Evolutionary conservation across 1,139 yeast species (phyloP).

Genomic region (Diutina scorzettiae): DNA sequence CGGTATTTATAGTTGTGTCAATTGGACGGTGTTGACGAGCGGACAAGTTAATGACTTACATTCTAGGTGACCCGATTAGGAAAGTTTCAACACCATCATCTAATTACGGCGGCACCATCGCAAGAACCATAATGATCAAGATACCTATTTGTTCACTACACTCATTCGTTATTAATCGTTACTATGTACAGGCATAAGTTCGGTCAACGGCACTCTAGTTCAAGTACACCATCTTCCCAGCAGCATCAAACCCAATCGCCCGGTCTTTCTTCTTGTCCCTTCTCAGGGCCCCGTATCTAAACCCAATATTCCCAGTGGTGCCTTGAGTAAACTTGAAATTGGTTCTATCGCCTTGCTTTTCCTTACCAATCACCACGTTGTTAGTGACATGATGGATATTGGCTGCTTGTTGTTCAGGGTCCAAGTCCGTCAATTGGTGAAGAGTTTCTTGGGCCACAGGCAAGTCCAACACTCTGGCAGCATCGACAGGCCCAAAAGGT

Average conservation of each 20-base stretch:
- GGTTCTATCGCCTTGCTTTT: conserved; percentile 45
- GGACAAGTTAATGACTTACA: too few species aligned
- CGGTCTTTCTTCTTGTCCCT: conserved; percentile 86
- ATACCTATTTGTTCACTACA: neutral
- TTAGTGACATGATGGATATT: conserved; percentile 12
- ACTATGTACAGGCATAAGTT: conserved; percentile 1
- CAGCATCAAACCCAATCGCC: conserved; percentile 60
- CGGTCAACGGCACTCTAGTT: neutral
- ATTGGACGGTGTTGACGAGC: too few species aligned
- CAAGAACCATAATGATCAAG: too few species aligned
- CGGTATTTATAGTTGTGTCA: too few species aligned
- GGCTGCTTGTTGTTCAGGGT: conserved; percentile 19
- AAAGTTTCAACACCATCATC: too few species aligned
- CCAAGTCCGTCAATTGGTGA: conserved; percentile 48
- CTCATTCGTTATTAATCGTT: neutral
- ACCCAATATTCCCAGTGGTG: conserved; percentile 75
- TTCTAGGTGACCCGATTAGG: too few species aligned
- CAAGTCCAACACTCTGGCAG: conserved; percentile 73
- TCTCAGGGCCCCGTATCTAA: conserved; percentile 81
- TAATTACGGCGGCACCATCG: too few species aligned
- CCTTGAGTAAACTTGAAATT: conserved; percentile 67
- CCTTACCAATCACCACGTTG: conserved; percentile 36
- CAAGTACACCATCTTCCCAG: conserved; percentile 45
- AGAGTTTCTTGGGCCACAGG: conserved; percentile 79
- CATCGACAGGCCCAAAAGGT: conserved; percentile 96